Evolutionary conservation across 345 rosid species (phyloP).

Genomic region (Dipteronia sinensis): DNA sequence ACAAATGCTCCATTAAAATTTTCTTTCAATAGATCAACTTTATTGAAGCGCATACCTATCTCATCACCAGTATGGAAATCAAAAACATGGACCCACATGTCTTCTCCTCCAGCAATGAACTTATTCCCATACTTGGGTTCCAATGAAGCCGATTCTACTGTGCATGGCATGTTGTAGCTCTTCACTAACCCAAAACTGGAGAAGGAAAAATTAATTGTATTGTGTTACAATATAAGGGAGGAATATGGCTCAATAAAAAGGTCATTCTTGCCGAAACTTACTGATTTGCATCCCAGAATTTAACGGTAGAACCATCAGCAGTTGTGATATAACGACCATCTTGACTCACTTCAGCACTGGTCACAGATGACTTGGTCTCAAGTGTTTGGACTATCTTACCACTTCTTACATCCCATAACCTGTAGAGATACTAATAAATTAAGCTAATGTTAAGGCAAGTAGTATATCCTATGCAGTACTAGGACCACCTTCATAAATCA

Average conservation of each 20-base stretch:
- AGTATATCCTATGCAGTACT: not conserved
- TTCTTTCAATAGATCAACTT: conserved; percentile 58
- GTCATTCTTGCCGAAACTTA: conserved; percentile 22
- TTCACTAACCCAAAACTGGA: conserved; percentile 42
- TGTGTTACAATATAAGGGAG: not conserved
- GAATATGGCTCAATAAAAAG: conserved; percentile 1
- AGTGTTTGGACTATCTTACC: conserved; percentile 48
- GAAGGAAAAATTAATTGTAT: not conserved
- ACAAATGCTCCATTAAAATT: conserved; percentile 55
- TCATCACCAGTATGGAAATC: conserved; percentile 86
- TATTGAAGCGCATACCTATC: conserved; percentile 54
- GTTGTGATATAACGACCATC: conserved; percentile 52
- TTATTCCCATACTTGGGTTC: conserved; percentile 82
- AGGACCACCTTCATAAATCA: not conserved
- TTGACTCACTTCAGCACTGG: conserved; percentile 55
- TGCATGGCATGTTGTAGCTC: conserved; percentile 52
- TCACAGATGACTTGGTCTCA: conserved; percentile 47
- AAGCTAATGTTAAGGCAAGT: not conserved
- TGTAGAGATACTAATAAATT: conserved; percentile 15
- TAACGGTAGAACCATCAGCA: conserved; percentile 45
- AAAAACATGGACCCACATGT: conserved; percentile 80
- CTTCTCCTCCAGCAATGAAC: conserved; percentile 91
- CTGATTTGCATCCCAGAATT: conserved; percentile 58
- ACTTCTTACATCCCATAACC: conserved; percentile 51
- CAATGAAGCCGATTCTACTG: conserved; percentile 71